Evolutionary conservation across 192 early-diverging fungal species (phyloP).

Genomic region (Martensiomyces pterosporus): DNA sequence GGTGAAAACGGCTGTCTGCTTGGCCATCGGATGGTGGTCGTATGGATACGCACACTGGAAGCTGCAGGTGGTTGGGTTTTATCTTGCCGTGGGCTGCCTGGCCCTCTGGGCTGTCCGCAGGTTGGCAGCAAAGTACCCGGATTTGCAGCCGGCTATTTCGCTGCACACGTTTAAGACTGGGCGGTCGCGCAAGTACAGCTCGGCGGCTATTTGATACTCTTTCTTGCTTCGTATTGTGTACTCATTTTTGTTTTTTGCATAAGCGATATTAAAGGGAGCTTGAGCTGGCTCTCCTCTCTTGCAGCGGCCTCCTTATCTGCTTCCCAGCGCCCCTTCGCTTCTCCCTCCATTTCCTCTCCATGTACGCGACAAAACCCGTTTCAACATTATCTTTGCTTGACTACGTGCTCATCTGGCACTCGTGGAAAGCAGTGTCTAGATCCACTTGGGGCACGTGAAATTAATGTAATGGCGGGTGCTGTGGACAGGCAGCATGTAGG

Average conservation of each 20-base stretch:
- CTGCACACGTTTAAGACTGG: background rate
- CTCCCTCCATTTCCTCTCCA: no score
- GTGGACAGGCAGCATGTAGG: no score
- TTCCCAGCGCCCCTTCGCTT: no score
- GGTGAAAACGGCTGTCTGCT: slow-evolving; percentile 14
- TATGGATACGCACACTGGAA: slow-evolving; percentile 19
- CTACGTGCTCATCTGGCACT: no score
- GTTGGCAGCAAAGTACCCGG: background rate
- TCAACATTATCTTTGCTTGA: no score
- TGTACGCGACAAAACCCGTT: no score
- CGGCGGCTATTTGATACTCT: background rate
- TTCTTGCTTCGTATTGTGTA: slow-evolving; percentile 5
- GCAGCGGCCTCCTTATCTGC: no score
- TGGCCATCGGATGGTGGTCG: slow-evolving; percentile 41
- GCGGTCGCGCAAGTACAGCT: slow-evolving; percentile 6
- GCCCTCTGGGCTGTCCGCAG: slow-evolving; percentile 2
- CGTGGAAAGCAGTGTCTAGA: no score
- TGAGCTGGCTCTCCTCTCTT: no score
- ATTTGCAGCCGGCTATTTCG: background rate
- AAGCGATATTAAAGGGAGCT: no score
- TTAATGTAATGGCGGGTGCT: no score
- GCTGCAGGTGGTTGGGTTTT: slow-evolving; percentile 20
- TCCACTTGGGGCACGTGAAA: no score
- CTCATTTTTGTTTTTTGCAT: background rate
- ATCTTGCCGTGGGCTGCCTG: background rate